Base-by-base conservation (phyloP, 345 rosid species). In the Syzygium grande region DNA sequence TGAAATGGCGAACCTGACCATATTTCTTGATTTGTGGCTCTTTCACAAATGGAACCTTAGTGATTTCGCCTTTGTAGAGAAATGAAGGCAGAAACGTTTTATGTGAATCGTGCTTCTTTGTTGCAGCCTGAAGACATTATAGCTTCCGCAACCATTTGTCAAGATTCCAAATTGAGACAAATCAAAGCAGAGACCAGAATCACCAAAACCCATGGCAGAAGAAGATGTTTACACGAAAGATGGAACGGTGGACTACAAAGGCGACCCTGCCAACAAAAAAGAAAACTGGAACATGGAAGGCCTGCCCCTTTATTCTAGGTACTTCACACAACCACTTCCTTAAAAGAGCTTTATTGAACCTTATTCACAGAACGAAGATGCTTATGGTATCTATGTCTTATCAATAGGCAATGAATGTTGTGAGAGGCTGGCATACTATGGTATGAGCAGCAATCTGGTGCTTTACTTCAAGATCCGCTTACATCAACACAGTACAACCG, bases 241-340 rank as follows among this genome's bases (percentile, higher is more conserved):
- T 88, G 98, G 98, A 61, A 94, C 98, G 2, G 88, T 94, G 9
- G 98, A 96, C 77, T 91, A 88, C 85, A 51, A 54, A 22, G 97
- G 96, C 87, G 90, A 92, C 85, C 95, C 95, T 27, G 98, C 97
- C 4, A 87, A 93, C 59, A 96, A 90, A 86, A n/a, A 88, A 89
- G 55, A 86, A 68, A 87, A 95, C 96, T 29, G 97, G 98, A 89
- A 96, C 95, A 87, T 95, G 96, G 98, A 95, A 87, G 88, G 98
- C 98, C 88, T 95, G 98, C 89, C 97, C 96, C 29, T 97, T 90
- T 68, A 96, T 97, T 85, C 90, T 95, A 87, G 99, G 99, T 95
- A 93, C 84, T 68, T 41, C 29, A 14, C 84, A 49, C 14, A 56
- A 8, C 83, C 46, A 84, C 55, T 73, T 73, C 83, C 49, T 21